Evolutionary conservation across 805 yeast species (phyloP).

Genomic region (Sungouiella blattae): DNA sequence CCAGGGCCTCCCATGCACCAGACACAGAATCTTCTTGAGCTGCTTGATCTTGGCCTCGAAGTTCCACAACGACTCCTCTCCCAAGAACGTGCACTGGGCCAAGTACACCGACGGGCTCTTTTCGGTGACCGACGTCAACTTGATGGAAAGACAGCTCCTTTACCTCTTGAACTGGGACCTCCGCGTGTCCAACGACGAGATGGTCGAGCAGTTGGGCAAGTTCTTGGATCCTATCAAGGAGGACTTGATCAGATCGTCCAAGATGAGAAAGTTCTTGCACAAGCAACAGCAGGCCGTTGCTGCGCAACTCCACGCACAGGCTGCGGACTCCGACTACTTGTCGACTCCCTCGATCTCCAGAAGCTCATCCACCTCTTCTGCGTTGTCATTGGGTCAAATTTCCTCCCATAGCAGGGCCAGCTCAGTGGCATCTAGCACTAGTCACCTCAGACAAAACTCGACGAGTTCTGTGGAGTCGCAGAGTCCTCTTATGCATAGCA

Average conservation of each 20-base stretch:
- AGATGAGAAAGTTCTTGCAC: slow-evolving; percentile 29
- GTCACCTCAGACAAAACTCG: slow-evolving; percentile 22
- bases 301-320: slow-evolving; percentile 4
- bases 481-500: slow-evolving; percentile 8
- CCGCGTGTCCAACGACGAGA: slow-evolving; percentile 43
- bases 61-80: slow-evolving; percentile 73
- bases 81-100: slow-evolving; percentile 78
- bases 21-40: slow-evolving; percentile 73
- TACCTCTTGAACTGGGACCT: slow-evolving; percentile 71
- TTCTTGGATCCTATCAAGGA: slow-evolving; percentile 53
- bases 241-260: slow-evolving; percentile 30
- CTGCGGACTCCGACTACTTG: slow-evolving; percentile 1
- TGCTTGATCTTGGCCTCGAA: slow-evolving; percentile 72
- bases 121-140: slow-evolving; percentile 62
- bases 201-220: slow-evolving; percentile 36
- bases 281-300: slow-evolving; percentile 22
- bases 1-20: slow-evolving; percentile 73
- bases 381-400: slow-evolving; percentile 15
- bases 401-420: slow-evolving; percentile 4
- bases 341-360: slow-evolving; percentile 10
- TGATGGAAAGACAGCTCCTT: slow-evolving; percentile 77
- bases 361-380: slow-evolving; percentile 13
- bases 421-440: slow-evolving; percentile 3
- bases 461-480: slow-evolving; percentile 15
- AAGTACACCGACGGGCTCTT: slow-evolving; percentile 73